These are phyloP conservation scores for Euphorbia pulcherrima DNA, from an alignment of 345 rosid species.

Conservation along the genomic window DNA sequence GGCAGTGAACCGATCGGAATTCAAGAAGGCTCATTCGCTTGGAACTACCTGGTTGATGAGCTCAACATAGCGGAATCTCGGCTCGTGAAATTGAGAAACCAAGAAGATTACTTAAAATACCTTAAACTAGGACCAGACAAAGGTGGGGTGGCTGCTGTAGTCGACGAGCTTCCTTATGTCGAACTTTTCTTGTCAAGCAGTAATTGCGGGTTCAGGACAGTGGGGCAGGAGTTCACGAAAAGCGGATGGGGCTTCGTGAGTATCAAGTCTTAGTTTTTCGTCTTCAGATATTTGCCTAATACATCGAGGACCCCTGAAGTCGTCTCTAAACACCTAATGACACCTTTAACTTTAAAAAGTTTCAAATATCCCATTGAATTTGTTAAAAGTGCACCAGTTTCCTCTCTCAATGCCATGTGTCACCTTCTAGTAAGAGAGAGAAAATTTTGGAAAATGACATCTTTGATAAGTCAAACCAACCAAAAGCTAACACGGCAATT, in stretches of 20 bases:
- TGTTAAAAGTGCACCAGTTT: too few species aligned
- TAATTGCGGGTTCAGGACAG: constrained; percentile 61
- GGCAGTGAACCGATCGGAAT: constrained; percentile 69
- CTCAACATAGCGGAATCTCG: constrained; percentile 74
- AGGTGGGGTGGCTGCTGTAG: constrained; percentile 88
- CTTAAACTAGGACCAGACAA: constrained; percentile 55
- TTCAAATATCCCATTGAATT: too few species aligned
- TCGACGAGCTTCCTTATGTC: constrained; percentile 92
- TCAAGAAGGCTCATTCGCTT: constrained; percentile 82
- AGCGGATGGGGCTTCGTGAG: constrained; percentile 98
- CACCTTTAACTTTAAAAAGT: too few species aligned
- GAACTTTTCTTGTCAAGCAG: constrained; percentile 64
- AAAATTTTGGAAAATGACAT: too few species aligned
- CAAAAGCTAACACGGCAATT: too few species aligned
- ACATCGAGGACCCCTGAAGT: too few species aligned
- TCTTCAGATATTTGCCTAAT: too few species aligned
- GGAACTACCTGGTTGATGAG: constrained; percentile 73
- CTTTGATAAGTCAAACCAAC: too few species aligned
- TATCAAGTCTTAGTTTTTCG: constrained; percentile 11
- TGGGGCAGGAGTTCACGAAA: constrained; percentile 86
- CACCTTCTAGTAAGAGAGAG: too few species aligned
- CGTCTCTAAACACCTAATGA: too few species aligned
- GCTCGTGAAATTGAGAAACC: constrained; percentile 42
- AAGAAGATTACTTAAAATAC: constrained; percentile 46
- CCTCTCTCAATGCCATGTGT: too few species aligned